These are phyloP conservation scores for Zygosaccharomyces gambellarensis DNA, from an alignment of 805 yeast genomes.

Conservation along the genomic window DNA sequence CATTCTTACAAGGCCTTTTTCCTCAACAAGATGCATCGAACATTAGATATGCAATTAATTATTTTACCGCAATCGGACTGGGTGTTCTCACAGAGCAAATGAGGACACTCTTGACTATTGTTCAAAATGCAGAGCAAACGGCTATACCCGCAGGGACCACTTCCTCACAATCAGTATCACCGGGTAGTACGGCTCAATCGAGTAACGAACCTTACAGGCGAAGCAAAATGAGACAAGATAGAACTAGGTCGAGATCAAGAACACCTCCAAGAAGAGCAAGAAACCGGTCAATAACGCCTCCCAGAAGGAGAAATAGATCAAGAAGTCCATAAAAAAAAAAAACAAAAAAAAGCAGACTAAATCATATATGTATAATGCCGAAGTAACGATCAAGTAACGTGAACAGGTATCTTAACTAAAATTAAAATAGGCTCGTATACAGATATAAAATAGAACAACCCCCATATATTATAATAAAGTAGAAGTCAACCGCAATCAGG, in stretches of 20 bases:
- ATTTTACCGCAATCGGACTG: slow-evolving; percentile 86
- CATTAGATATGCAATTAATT: slow-evolving; percentile 77
- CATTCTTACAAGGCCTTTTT: slow-evolving; percentile 54
- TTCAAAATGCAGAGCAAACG: slow-evolving; percentile 30
- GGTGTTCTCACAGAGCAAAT: slow-evolving; percentile 79
- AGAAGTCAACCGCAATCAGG: background rate
- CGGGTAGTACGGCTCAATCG: background rate
- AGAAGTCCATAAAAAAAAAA: slow-evolving; percentile 8
- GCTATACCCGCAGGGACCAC: slow-evolving; percentile 4
- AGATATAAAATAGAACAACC: slow-evolving; percentile 6
- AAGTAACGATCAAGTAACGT: background rate
- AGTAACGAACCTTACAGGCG: background rate
- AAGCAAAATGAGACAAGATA: background rate
- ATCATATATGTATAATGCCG: background rate
- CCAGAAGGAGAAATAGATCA: slow-evolving; percentile 13
- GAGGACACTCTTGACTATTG: slow-evolving; percentile 50
- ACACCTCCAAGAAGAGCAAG: slow-evolving; percentile 20
- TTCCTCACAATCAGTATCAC: background rate
- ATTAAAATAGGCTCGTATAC: slow-evolving; percentile 8
- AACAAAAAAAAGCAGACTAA: no score
- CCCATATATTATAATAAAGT: background rate
- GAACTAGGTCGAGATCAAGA: slow-evolving; percentile 8
- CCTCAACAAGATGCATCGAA: slow-evolving; percentile 52
- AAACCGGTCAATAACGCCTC: slow-evolving; percentile 22
- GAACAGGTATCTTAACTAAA: slow-evolving; percentile 10